phyloP scores from a whole-genome alignment of 2,329 filamentous ascomycete species.

The Aspergillus ruber region DNA sequence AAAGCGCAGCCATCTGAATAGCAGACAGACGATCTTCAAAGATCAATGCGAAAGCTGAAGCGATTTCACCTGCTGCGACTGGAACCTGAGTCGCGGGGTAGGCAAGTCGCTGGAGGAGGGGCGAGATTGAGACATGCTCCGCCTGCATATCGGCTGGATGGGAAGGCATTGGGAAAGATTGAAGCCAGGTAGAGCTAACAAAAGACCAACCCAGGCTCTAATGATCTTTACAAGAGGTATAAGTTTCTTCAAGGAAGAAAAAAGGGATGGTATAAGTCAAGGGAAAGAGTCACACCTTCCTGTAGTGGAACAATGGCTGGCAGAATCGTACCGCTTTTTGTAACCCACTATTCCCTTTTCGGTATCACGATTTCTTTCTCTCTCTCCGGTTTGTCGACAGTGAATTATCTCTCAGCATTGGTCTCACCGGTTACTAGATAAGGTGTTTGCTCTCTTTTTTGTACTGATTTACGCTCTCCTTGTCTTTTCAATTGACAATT shows the following conservation, averaged over 20 bases:
- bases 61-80: constrained; percentile 74
- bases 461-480: constrained; percentile 3
- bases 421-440: constrained; percentile 3
- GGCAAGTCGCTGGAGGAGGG: constrained; percentile 43
- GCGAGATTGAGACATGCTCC: constrained; percentile 41
- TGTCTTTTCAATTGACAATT: constrained; percentile 4
- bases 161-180: constrained; percentile 16
- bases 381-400: background rate
- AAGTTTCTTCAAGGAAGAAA: background rate
- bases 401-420: constrained; percentile 3
- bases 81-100: constrained; percentile 38
- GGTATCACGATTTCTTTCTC: constrained; percentile 10
- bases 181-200: background rate
- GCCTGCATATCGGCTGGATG: constrained; percentile 18
- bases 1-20: constrained; percentile 76
- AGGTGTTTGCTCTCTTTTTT: background rate
- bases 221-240: background rate
- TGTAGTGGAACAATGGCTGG: constrained; percentile 3
- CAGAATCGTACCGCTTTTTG: constrained; percentile 19
- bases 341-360: constrained; percentile 10
- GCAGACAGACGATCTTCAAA: constrained; percentile 87
- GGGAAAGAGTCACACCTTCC: background rate
- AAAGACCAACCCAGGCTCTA: background rate
- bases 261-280: background rate
- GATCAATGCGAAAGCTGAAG: constrained; percentile 80